Evolutionary conservation across 306 rosid genomes (phyloP).

Genomic region (Oxytropis ochrocephala): DNA sequence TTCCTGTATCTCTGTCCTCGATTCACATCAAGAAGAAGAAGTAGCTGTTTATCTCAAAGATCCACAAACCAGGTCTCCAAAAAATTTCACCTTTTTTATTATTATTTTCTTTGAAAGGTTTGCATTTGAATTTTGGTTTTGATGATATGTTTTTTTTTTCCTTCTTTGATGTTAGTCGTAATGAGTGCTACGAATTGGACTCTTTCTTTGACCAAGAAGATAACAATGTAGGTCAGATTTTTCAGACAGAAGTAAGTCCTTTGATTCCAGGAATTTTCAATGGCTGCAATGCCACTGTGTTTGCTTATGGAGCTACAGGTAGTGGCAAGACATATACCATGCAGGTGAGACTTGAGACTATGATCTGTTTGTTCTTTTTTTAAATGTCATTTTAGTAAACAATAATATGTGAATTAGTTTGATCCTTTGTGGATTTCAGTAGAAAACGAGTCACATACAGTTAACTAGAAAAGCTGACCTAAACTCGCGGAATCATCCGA

Average conservation of each 20-base stretch:
- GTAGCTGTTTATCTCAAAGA: conserved; percentile 71
- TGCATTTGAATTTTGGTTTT: not conserved
- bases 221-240: conserved; percentile 61
- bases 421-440: not conserved
- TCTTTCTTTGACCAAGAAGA: conserved; percentile 72
- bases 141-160: not conserved
- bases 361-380: not conserved
- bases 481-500: too few relatives aligned
- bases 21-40: conserved; percentile 38
- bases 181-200: conserved; percentile 73
- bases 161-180: conserved; percentile 45
- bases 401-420: not conserved
- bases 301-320: conserved; percentile 96
- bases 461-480: too few relatives aligned
- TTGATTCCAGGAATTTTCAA: conserved; percentile 61
- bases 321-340: conserved; percentile 93
- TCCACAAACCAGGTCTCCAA: conserved; percentile 58
- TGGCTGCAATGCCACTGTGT: conserved; percentile 78
- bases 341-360: conserved; percentile 60
- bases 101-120: not conserved
- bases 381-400: not conserved
- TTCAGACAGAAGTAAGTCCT: conserved; percentile 61
- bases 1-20: conserved; percentile 54
- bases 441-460: too few relatives aligned
- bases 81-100: not conserved